A percentile compares a stretch with the other conserved stretches of the same genome.
These are phyloP conservation scores for Neoconidiobolus thromboides DNA, from an alignment of 371 early-diverging fungal genomes.

Conservation along the genomic window DNA sequence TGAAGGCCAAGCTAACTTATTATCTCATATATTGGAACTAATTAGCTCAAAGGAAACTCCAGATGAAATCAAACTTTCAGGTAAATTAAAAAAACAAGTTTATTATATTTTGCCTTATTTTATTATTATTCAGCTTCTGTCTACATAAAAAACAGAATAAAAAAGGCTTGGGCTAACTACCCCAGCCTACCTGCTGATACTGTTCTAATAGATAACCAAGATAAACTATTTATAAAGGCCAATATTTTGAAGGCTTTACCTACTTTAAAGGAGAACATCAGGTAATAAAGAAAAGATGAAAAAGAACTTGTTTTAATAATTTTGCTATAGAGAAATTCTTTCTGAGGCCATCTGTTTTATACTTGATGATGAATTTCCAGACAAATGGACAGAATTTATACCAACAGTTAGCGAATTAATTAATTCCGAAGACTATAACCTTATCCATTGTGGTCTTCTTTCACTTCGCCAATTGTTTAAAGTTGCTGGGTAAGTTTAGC, in stretches of 20 bases:
- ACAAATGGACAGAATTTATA: conserved; percentile 65
- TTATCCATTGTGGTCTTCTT: conserved; percentile 50
- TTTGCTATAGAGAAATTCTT: conserved; percentile 38
- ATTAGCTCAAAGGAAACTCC: too few relatives aligned
- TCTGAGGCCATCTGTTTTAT: conserved; percentile 44
- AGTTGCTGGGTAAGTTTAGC: conserved; percentile 44
- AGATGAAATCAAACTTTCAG: too few relatives aligned
- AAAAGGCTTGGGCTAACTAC: conserved; percentile 44
- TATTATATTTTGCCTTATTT: too few relatives aligned
- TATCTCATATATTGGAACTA: too few relatives aligned
- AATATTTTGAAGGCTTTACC: conserved; percentile 56
- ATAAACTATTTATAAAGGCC: conserved; percentile 41
- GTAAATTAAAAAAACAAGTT: too few relatives aligned
- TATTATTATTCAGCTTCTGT: conserved; percentile 48
- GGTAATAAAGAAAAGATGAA: conserved; percentile 21
- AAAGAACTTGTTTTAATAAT: not conserved
- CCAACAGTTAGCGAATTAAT: conserved; percentile 34
- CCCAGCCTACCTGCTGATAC: conserved; percentile 13
- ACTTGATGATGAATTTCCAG: conserved; percentile 49
- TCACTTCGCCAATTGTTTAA: conserved; percentile 60
- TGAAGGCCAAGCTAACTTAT: too few relatives aligned
- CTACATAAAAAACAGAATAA: conserved; percentile 79
- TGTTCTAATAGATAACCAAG: conserved; percentile 37
- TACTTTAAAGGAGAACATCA: conserved; percentile 36
- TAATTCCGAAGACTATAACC: conserved; percentile 34